Evolutionary conservation across 2,329 filamentous ascomycete species (phyloP).

Genomic region (Venturiaceae sp.): DNA sequence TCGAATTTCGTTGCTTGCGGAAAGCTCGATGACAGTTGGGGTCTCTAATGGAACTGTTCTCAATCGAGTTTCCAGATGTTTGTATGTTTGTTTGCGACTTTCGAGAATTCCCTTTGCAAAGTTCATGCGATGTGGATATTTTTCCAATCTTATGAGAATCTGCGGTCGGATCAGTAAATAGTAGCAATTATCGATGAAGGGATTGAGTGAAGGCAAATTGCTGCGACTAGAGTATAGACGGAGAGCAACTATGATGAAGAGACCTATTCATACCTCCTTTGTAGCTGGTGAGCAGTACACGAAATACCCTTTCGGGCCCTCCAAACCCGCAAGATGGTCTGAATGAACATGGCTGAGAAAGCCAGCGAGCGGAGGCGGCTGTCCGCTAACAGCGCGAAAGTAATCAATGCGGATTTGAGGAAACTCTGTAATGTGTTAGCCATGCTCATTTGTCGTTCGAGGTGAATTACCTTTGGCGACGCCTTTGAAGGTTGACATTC

Average conservation of each 20-base stretch:
- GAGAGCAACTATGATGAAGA: neutral
- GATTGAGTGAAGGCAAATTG: neutral
- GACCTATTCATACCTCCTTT: slow-evolving; percentile 41
- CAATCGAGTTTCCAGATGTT: slow-evolving; percentile 61
- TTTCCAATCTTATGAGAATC: slow-evolving; percentile 70
- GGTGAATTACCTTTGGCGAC: slow-evolving; percentile 16
- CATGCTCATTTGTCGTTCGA: neutral
- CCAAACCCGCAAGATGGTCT: slow-evolving; percentile 76
- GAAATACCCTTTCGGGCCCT: slow-evolving; percentile 67
- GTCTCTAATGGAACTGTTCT: slow-evolving; percentile 77
- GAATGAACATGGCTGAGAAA: slow-evolving; percentile 91
- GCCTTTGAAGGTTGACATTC: slow-evolving; percentile 26
- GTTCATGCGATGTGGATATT: slow-evolving; percentile 71
- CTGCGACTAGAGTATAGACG: neutral
- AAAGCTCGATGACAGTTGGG: slow-evolving; percentile 65
- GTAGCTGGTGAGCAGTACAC: slow-evolving; percentile 87
- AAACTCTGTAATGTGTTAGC: slow-evolving; percentile 47
- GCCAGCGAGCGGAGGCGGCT: slow-evolving; percentile 61
- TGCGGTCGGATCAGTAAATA: slow-evolving; percentile 13
- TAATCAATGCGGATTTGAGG: slow-evolving; percentile 76
- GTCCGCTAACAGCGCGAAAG: slow-evolving; percentile 52
- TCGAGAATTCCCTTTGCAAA: slow-evolving; percentile 71
- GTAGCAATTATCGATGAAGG: neutral
- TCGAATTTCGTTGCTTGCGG: slow-evolving; percentile 56
- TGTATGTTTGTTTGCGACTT: slow-evolving; percentile 63